These are phyloP conservation scores for Carpinus fangiana DNA, from an alignment of 306 rosid species.

Conservation along the genomic window DNA sequence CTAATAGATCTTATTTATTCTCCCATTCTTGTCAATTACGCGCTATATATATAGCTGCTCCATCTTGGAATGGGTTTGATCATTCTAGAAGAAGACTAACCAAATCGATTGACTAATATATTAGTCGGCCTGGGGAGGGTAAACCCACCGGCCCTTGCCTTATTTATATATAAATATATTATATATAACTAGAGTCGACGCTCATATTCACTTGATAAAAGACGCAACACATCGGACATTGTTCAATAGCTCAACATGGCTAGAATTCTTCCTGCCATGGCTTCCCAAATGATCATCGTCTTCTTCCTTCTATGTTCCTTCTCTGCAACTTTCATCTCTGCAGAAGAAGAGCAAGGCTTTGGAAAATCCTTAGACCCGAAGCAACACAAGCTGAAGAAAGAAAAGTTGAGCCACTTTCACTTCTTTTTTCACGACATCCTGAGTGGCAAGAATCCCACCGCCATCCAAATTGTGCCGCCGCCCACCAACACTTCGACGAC, in stretches of 20 bases:
- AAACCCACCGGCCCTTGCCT: too few species aligned
- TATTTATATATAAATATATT: too few species aligned
- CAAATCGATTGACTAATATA: too few species aligned
- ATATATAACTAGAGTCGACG: too few species aligned
- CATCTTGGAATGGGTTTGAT: too few species aligned
- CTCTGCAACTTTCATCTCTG: not conserved
- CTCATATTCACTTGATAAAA: too few species aligned
- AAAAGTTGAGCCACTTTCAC: conserved; percentile 59
- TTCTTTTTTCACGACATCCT: conserved; percentile 67
- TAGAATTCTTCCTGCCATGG: not conserved
- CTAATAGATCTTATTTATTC: too few species aligned
- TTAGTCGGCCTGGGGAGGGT: too few species aligned
- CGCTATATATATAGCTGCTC: too few species aligned
- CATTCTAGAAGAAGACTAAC: too few species aligned
- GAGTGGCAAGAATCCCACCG: conserved; percentile 37
- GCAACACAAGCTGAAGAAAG: conserved; percentile 33
- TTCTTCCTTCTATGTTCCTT: not conserved
- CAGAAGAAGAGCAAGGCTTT: conserved; percentile 16
- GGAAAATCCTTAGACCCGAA: conserved; percentile 32
- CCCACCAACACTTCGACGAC: conserved; percentile 24
- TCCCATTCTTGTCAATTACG: too few species aligned
- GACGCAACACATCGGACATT: too few species aligned
- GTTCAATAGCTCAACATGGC: not conserved
- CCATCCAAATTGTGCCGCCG: conserved; percentile 26
- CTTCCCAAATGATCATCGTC: not conserved